Evolutionary conservation across 2,329 filamentous ascomycete genomes (phyloP).

Genomic region (Sporothrix inflata): DNA sequence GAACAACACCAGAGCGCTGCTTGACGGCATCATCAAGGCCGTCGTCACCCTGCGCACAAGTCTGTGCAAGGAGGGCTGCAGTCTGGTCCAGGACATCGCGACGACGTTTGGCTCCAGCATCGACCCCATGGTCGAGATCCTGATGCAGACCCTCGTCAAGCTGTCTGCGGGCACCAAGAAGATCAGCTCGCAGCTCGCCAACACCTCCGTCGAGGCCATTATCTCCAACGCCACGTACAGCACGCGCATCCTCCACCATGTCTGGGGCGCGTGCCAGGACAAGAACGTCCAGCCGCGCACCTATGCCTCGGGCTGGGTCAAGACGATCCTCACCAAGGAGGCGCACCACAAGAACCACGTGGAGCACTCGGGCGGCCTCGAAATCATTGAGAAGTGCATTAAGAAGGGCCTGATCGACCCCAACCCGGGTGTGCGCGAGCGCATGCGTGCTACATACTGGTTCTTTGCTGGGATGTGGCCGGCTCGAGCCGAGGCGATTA

Average conservation of each 20-base stretch:
- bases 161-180: constrained; percentile 89
- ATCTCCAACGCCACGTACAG: constrained; percentile 80
- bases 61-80: constrained; percentile 83
- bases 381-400: constrained; percentile 83
- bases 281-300: constrained; percentile 88
- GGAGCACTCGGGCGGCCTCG: constrained; percentile 82
- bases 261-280: constrained; percentile 81
- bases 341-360: constrained; percentile 76
- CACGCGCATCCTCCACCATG: constrained; percentile 79
- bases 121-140: constrained; percentile 85
- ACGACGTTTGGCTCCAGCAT: constrained; percentile 74
- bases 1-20: constrained; percentile 68
- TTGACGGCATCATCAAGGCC: constrained; percentile 89
- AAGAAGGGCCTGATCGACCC: constrained; percentile 87
- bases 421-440: constrained; percentile 87
- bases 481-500: constrained; percentile 72
- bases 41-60: constrained; percentile 85
- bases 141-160: constrained; percentile 88
- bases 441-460: constrained; percentile 87
- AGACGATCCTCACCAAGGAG: constrained; percentile 78
- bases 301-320: constrained; percentile 81
- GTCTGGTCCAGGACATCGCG: constrained; percentile 82
- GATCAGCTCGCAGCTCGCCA: constrained; percentile 83
- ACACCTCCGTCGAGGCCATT: constrained; percentile 77
- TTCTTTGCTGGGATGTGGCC: constrained; percentile 77